These are phyloP conservation scores for Wolfiporia cocos DNA, from an alignment of 1,284 basidiomycete genomes.

Conservation along the genomic window DNA sequence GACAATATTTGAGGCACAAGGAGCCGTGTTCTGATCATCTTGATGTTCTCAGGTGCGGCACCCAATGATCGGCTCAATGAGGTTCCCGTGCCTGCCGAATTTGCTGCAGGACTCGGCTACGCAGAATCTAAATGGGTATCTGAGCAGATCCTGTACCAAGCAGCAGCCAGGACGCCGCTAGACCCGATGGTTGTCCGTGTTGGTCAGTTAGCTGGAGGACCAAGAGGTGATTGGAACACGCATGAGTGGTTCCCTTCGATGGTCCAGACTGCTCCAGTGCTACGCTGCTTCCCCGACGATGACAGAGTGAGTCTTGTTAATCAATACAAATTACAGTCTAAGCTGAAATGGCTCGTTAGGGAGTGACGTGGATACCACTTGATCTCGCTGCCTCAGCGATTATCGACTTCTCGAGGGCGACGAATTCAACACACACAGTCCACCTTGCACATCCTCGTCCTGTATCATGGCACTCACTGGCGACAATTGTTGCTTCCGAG, in stretches of 20 bases:
- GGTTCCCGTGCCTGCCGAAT: conserved; percentile 13
- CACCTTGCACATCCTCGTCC: conserved; percentile 26
- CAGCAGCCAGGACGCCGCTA: conserved; percentile 17
- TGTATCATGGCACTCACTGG: conserved; percentile 15
- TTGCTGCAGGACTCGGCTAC: conserved; percentile 30
- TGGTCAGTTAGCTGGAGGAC: conserved; percentile 35
- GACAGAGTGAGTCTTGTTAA: conserved; percentile 11
- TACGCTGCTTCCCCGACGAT: conserved; percentile 23
- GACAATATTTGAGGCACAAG: not conserved
- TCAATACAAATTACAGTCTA: conserved; percentile 8
- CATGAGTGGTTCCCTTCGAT: conserved; percentile 40
- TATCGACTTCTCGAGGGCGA: conserved; percentile 13
- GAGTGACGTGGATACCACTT: conserved; percentile 21
- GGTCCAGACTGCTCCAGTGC: conserved; percentile 27
- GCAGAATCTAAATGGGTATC: conserved; percentile 35
- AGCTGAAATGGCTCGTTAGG: conserved; percentile 1
- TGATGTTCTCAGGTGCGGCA: not conserved
- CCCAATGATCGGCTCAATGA: conserved; percentile 6
- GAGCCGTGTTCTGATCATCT: not conserved
- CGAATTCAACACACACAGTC: conserved; percentile 13
- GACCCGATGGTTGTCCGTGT: conserved; percentile 31
- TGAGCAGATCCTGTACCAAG: conserved; percentile 24
- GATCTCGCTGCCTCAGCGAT: conserved; percentile 18
- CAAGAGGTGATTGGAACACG: conserved; percentile 35
- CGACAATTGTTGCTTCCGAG: conserved; percentile 12